phyloP scores from a whole-genome alignment of 139 green algal species.

The Protoeuglena noctilucae region DNA sequence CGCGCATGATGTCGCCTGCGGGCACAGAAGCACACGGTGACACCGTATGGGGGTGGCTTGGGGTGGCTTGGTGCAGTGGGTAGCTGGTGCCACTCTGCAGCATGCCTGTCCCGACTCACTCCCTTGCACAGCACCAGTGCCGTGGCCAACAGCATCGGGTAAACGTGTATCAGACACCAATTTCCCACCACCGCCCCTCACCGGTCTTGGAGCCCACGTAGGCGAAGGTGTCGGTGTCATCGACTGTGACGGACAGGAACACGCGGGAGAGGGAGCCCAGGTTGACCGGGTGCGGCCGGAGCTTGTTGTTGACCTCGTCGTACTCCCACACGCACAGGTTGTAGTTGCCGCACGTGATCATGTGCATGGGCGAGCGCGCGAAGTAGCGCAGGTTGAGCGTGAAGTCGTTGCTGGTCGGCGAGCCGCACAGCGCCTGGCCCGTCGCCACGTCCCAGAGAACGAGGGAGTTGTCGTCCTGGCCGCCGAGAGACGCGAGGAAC shows the following conservation, averaged over 20 bases:
- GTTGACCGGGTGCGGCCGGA: slow-evolving; percentile 33
- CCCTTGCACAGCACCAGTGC: slow-evolving; percentile 38
- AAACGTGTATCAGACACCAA: no score
- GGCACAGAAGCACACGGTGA: no score
- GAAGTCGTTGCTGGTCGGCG: slow-evolving; percentile 43
- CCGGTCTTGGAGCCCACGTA: slow-evolving; percentile 53
- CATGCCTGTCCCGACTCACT: no score
- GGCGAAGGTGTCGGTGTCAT: slow-evolving; percentile 42
- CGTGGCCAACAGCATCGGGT: slow-evolving; percentile 51
- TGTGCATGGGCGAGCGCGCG: slow-evolving; percentile 35
- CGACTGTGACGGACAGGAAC: slow-evolving; percentile 38
- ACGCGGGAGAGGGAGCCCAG: slow-evolving; percentile 50
- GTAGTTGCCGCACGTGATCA: slow-evolving; percentile 54
- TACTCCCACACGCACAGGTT: slow-evolving; percentile 57
- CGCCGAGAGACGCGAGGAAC: slow-evolving; percentile 59
- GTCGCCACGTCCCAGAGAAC: slow-evolving; percentile 66
- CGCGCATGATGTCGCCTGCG: no score
- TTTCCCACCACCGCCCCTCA: no score
- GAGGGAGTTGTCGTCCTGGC: slow-evolving; percentile 65
- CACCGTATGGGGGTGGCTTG: no score
- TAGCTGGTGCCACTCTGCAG: no score
- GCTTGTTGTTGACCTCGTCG: slow-evolving; percentile 45
- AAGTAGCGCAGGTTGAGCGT: slow-evolving; percentile 50
- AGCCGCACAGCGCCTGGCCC: slow-evolving; percentile 60
- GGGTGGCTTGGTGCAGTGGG: no score